These are phyloP conservation scores for Amyloporia xantha DNA, from an alignment of 768 basidiomycete species.

Conservation along the genomic window DNA sequence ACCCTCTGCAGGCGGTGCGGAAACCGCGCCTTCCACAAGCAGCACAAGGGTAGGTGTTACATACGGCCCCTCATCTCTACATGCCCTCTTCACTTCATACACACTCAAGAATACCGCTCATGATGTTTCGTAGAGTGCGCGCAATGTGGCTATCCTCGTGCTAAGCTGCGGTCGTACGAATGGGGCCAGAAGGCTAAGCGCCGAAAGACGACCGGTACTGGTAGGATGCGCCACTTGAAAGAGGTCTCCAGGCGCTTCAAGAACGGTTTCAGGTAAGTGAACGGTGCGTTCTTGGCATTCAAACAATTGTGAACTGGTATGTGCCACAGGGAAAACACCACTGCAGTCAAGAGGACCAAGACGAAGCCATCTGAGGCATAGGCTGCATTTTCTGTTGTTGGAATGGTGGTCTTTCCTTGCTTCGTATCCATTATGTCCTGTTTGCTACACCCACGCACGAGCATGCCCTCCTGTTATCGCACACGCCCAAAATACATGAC, in stretches of 20 bases:
- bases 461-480: constrained; percentile 12
- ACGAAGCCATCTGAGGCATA: constrained; percentile 45
- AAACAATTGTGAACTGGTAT: not conserved
- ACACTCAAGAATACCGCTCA: constrained; percentile 6
- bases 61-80: not conserved
- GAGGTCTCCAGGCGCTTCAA: constrained; percentile 92
- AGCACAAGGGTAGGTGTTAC: constrained; percentile 81
- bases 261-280: constrained; percentile 86
- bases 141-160: constrained; percentile 94
- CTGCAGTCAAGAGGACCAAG: constrained; percentile 80
- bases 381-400: constrained; percentile 6
- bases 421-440: constrained; percentile 19
- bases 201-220: constrained; percentile 98
- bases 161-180: constrained; percentile 92
- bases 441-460: constrained; percentile 14
- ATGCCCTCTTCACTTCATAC: constrained; percentile 1
- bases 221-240: constrained; percentile 93
- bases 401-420: constrained; percentile 14
- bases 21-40: constrained; percentile 92
- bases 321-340: constrained; percentile 71
- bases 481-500: constrained; percentile 26
- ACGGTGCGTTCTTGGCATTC: not conserved
- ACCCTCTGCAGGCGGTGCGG: constrained; percentile 97
- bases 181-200: constrained; percentile 99
- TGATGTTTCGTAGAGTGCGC: constrained; percentile 61